These are phyloP conservation scores for Daedalea quercina DNA, from an alignment of 768 basidiomycete genomes.

Conservation along the genomic window DNA sequence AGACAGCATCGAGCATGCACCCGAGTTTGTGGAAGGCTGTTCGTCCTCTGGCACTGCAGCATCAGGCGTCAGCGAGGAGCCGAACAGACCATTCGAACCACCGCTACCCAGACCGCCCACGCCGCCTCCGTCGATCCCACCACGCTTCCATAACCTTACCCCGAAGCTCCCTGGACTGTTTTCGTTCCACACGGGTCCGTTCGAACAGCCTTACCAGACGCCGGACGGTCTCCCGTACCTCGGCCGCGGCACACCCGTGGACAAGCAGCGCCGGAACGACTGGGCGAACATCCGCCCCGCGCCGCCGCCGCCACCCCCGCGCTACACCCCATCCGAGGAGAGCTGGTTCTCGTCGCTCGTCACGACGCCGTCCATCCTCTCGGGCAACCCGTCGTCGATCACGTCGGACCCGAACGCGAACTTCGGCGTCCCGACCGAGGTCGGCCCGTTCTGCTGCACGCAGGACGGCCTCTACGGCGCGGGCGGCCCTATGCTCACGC, in stretches of 20 bases:
- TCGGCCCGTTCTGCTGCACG: slow-evolving; percentile 1
- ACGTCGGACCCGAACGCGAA: background rate
- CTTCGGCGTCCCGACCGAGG: background rate
- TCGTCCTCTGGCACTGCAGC: too few species aligned
- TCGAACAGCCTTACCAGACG: slow-evolving; percentile 4
- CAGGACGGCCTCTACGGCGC: background rate
- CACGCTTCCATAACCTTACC: background rate
- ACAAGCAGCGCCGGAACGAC: slow-evolving; percentile 9
- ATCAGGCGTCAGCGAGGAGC: background rate
- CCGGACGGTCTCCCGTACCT: slow-evolving; percentile 10
- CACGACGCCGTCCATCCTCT: background rate
- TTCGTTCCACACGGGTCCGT: slow-evolving; percentile 5
- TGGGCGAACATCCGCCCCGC: slow-evolving; percentile 6
- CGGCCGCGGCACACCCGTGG: slow-evolving; percentile 16
- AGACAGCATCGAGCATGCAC: background rate
- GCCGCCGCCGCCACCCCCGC: background rate
- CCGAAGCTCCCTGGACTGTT: slow-evolving; percentile 8
- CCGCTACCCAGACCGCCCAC: background rate
- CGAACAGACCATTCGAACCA: background rate
- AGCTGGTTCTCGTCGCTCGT: background rate
- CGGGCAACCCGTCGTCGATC: background rate
- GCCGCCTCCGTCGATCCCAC: background rate
- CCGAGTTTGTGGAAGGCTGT: background rate
- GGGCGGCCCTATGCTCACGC: background rate
- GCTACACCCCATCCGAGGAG: too few species aligned